Conservation (phyloP, 176 grass and related monocot genomes). For the Poa annua region DNA sequence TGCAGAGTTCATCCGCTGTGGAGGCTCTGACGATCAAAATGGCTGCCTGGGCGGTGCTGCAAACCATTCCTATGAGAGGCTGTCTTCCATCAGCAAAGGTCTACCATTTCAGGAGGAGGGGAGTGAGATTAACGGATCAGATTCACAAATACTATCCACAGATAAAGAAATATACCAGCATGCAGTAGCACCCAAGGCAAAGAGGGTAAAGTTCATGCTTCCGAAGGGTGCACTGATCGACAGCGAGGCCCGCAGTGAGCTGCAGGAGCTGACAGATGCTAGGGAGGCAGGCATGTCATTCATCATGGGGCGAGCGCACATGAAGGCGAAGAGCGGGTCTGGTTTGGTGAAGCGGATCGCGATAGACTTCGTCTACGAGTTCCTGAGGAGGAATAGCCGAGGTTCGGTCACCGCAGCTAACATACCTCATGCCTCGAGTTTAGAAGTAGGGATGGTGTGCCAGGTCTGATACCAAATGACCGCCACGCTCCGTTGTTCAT, state of each 20-base stretch:
- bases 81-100: slow-evolving; percentile 59
- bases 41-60: slow-evolving; percentile 24
- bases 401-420: slow-evolving; percentile 57
- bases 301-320: slow-evolving; percentile 70
- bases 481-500: not conserved
- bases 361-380: slow-evolving; percentile 73
- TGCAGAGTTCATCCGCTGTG: slow-evolving; percentile 81
- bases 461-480: slow-evolving; percentile 57
- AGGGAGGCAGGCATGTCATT: slow-evolving; percentile 91
- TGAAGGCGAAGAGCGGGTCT: slow-evolving; percentile 76
- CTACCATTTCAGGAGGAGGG: slow-evolving; percentile 59
- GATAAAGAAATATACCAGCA: slow-evolving; percentile 17
- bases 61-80: slow-evolving; percentile 52
- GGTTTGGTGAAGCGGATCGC: slow-evolving; percentile 58
- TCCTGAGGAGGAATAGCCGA: slow-evolving; percentile 83
- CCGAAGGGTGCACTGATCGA: slow-evolving; percentile 61
- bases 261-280: slow-evolving; percentile 77
- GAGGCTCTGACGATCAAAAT: slow-evolving; percentile 43
- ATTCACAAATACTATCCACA: slow-evolving; percentile 43
- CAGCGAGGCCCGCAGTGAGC: slow-evolving; percentile 51
- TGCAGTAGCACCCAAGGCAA: slow-evolving; percentile 29
- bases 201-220: slow-evolving; percentile 69
- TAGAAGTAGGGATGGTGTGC: slow-evolving; percentile 96
- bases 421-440: slow-evolving; percentile 72
- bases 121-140: slow-evolving; percentile 42